These are phyloP conservation scores for Wickerhamiella nectarea DNA, from an alignment of 805 yeast genomes.

Conservation along the genomic window DNA sequence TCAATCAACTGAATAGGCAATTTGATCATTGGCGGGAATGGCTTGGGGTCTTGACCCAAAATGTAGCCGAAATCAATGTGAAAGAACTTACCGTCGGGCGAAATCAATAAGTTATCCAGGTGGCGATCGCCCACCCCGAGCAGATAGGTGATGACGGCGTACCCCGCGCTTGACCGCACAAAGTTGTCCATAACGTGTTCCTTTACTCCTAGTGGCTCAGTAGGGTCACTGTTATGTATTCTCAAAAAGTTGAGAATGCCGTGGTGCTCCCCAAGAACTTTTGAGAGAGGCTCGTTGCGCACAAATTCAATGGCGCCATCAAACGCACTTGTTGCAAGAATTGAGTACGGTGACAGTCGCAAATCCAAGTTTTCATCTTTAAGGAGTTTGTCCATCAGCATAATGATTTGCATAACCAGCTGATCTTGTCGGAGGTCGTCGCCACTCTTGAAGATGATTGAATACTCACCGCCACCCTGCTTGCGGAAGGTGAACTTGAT, in stretches of 20 bases:
- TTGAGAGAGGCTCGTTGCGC: constrained; percentile 82
- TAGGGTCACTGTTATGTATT: constrained; percentile 45
- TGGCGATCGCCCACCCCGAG: constrained; percentile 97
- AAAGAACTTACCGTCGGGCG: constrained; percentile 79
- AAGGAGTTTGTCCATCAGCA: constrained; percentile 77
- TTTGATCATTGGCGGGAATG: constrained; percentile 97
- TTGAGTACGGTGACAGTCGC: constrained; percentile 74
- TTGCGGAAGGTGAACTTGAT: constrained; percentile 68
- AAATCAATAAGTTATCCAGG: constrained; percentile 72
- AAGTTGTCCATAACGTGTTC: constrained; percentile 79
- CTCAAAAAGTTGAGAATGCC: constrained; percentile 63
- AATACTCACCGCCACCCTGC: constrained; percentile 37
- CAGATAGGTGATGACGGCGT: constrained; percentile 87
- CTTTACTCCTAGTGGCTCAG: constrained; percentile 31
- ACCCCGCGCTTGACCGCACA: constrained; percentile 92
- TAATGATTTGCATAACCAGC: constrained; percentile 83
- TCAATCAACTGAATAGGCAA: constrained; percentile 92
- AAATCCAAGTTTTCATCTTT: constrained; percentile 84
- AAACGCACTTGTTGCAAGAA: constrained; percentile 75
- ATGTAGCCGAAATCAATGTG: constrained; percentile 98
- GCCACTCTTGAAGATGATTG: constrained; percentile 88
- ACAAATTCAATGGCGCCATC: constrained; percentile 92
- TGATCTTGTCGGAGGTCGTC: constrained; percentile 96
- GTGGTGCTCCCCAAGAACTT: constrained; percentile 57
- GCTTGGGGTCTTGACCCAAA: constrained; percentile 93